phyloP scores from a whole-genome alignment of 768 basidiomycete genomes.

The Boletellus ananas region DNA sequence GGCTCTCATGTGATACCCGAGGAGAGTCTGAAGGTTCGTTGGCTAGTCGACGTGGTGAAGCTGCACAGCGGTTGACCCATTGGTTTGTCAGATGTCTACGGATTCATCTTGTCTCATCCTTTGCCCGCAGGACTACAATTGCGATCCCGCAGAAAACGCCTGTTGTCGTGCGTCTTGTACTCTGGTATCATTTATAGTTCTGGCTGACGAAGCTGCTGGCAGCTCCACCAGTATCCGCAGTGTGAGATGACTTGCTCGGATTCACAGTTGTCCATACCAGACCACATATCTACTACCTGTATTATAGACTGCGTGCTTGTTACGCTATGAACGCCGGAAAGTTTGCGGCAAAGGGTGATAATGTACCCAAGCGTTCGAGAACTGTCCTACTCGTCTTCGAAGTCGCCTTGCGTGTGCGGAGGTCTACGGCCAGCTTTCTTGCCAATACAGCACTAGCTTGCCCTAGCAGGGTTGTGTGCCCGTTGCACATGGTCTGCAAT shows the following conservation, averaged over 20 bases:
- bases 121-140: conserved; percentile 66
- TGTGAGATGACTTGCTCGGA: conserved; percentile 30
- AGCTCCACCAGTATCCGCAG: conserved; percentile 49
- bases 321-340: conserved; percentile 59
- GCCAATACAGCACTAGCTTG: conserved; percentile 63
- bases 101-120: conserved; percentile 65
- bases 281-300: conserved; percentile 5
- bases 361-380: conserved; percentile 56
- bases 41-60: background rate
- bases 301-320: conserved; percentile 9
- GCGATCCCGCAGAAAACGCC: conserved; percentile 64
- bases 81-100: conserved; percentile 39
- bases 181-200: background rate
- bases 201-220: conserved; percentile 7
- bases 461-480: conserved; percentile 51
- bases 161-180: conserved; percentile 66
- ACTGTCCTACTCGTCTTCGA: conserved; percentile 48
- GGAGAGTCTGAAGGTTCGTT: conserved; percentile 47
- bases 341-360: conserved; percentile 64
- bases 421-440: conserved; percentile 58
- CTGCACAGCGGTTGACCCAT: conserved; percentile 2
- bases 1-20: conserved; percentile 36
- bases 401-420: conserved; percentile 49
- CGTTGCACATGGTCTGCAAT: conserved; percentile 48
- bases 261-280: conserved; percentile 15